Evolutionary conservation across 1,284 basidiomycete genomes (phyloP).

Genomic region (Meripilus lineatus): DNA sequence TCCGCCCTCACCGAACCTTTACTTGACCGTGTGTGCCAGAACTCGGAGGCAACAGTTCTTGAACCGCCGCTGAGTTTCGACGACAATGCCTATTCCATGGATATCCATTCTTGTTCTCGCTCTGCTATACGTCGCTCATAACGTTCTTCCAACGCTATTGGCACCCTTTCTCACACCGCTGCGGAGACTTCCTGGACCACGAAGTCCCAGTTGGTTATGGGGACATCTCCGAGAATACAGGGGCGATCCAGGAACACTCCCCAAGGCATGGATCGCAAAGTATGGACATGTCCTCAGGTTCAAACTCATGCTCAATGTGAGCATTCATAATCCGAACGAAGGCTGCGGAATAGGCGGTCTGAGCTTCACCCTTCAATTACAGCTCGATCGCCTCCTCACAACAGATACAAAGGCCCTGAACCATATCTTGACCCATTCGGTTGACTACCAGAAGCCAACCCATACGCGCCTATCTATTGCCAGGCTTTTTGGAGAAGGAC

Average conservation of each 20-base stretch:
- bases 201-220: slow-evolving; percentile 16
- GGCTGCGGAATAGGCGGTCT: background rate
- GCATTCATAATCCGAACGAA: background rate
- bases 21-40: too few species aligned
- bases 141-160: background rate
- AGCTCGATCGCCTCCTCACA: background rate
- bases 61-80: too few species aligned
- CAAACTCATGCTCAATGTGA: slow-evolving; percentile 10
- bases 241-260: slow-evolving; percentile 5
- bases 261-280: slow-evolving; percentile 13
- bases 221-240: slow-evolving; percentile 8
- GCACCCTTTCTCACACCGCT: slow-evolving; percentile 16
- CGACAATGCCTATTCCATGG: too few species aligned
- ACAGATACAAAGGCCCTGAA: slow-evolving; percentile 35
- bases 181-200: slow-evolving; percentile 20
- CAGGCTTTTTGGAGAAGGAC: slow-evolving; percentile 11
- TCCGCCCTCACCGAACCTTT: too few species aligned
- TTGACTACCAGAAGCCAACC: slow-evolving; percentile 44
- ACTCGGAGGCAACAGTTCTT: too few species aligned
- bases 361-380: background rate
- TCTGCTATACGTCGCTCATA: too few species aligned
- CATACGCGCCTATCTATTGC: slow-evolving; percentile 29
- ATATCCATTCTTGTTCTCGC: too few species aligned
- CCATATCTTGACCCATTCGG: slow-evolving; percentile 42
- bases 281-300: slow-evolving; percentile 11